phyloP scores from a whole-genome alignment of 208 protist genomes.

The Leishmania tropica region DNA sequence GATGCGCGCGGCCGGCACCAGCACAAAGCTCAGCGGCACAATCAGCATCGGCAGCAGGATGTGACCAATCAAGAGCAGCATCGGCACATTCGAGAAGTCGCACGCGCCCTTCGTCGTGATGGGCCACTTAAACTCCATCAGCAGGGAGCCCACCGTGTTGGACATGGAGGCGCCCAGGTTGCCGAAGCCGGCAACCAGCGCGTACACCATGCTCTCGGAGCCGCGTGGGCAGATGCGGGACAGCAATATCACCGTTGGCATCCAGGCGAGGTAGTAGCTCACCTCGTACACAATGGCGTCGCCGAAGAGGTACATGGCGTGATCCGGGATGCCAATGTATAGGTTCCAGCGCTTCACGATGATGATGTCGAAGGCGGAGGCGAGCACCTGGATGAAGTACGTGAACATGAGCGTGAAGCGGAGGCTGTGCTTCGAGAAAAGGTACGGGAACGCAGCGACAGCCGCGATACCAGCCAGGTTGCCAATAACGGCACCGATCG shows the following conservation, averaged over 20 bases:
- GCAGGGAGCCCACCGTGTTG: conserved; percentile 48
- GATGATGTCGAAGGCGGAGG: conserved; percentile 73
- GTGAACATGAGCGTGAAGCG: conserved; percentile 74
- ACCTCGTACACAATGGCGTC: conserved; percentile 75
- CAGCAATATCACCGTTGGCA: conserved; percentile 82
- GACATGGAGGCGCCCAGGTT: conserved; percentile 73
- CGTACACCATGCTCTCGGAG: conserved; percentile 82
- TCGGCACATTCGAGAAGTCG: conserved; percentile 73
- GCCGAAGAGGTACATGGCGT: conserved; percentile 76
- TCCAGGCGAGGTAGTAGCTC: conserved; percentile 75
- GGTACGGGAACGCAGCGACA: conserved; percentile 59
- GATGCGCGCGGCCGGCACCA: conserved; percentile 73
- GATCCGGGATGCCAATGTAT: conserved; percentile 55
- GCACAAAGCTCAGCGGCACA: conserved; percentile 70
- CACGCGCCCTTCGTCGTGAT: conserved; percentile 47
- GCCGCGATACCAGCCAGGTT: conserved; percentile 63
- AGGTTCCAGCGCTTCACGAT: conserved; percentile 82
- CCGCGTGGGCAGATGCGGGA: conserved; percentile 85
- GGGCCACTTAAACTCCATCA: conserved; percentile 68
- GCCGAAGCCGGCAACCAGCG: conserved; percentile 81
- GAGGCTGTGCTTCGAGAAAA: conserved; percentile 68
- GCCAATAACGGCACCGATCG: conserved; percentile 49
- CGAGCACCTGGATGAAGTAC: conserved; percentile 54
- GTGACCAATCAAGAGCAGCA: conserved; percentile 71
- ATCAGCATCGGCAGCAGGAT: conserved; percentile 58